These are phyloP conservation scores for Eutrema japonicum DNA, from an alignment of 345 rosid genomes.

Conservation along the genomic window DNA sequence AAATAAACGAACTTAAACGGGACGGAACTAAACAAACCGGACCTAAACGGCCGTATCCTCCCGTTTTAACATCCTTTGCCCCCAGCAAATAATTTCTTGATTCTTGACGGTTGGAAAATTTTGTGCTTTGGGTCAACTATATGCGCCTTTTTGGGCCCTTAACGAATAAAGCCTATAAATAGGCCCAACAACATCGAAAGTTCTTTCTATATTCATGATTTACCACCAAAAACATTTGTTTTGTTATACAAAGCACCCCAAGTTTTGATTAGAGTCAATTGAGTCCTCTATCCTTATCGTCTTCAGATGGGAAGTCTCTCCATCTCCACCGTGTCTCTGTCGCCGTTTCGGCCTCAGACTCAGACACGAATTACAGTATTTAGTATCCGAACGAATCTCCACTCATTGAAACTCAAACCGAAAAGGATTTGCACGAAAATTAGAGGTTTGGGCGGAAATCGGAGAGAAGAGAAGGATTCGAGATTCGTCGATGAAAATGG, in stretches of 20 bases:
- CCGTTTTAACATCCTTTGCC: too few species aligned
- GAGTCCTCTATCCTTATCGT: constrained; percentile 37
- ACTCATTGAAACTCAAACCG: constrained; percentile 13
- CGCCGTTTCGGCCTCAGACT: constrained; percentile 25
- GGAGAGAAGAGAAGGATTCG: constrained; percentile 53
- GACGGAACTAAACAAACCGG: too few species aligned
- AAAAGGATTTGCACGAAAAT: constrained; percentile 38
- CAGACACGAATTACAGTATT: constrained; percentile 4
- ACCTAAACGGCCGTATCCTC: too few species aligned
- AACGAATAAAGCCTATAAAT: neutral
- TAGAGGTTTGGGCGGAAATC: constrained; percentile 50
- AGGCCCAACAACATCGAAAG: neutral
- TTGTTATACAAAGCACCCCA: constrained; percentile 27
- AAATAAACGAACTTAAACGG: too few species aligned
- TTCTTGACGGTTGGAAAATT: neutral
- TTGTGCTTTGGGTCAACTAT: neutral
- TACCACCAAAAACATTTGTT: neutral
- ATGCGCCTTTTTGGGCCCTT: neutral
- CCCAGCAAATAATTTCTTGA: neutral
- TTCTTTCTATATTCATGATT: neutral
- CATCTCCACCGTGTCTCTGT: constrained; percentile 36
- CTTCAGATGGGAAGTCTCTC: constrained; percentile 39
- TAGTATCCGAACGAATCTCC: constrained; percentile 16
- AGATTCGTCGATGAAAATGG: constrained; percentile 70
- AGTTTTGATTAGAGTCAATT: constrained; percentile 27